phyloP scores from a whole-genome alignment of 371 early-diverging fungal species.

The Blakeslea trispora region DNA sequence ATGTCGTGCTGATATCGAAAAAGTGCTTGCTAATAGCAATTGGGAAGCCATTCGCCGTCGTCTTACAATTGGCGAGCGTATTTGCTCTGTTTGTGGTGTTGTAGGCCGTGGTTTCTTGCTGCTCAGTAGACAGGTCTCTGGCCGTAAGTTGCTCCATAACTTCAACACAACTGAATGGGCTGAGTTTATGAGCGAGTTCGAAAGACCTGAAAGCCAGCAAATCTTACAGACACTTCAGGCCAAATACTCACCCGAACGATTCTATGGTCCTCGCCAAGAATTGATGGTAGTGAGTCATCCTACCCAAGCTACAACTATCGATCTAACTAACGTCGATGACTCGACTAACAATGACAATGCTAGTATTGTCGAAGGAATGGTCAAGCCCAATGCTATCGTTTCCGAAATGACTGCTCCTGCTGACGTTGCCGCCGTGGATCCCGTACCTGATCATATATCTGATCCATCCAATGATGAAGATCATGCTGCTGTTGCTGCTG shows the following conservation, averaged over 20 bases:
- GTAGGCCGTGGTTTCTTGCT: constrained; percentile 49
- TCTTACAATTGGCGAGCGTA: constrained; percentile 53
- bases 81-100: constrained; percentile 42
- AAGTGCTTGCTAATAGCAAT: constrained; percentile 47
- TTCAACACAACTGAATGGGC: constrained; percentile 54
- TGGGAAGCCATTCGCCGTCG: constrained; percentile 58
- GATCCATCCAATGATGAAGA: neutral
- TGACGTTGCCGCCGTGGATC: neutral
- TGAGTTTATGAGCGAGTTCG: constrained; percentile 49
- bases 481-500: neutral
- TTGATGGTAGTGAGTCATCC: constrained; percentile 2
- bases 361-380: neutral
- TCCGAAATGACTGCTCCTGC: neutral
- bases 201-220: constrained; percentile 37
- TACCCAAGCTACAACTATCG: neutral
- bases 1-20: constrained; percentile 52
- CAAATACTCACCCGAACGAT: constrained; percentile 40
- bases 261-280: constrained; percentile 31
- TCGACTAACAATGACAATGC: neutral
- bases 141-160: constrained; percentile 53
- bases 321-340: neutral
- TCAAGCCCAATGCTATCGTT: neutral
- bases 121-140: constrained; percentile 50
- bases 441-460: neutral
- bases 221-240: constrained; percentile 41